Evolutionary conservation across 2,329 filamentous ascomycete genomes (phyloP).

Genomic region (Colletotrichum liriopes): DNA sequence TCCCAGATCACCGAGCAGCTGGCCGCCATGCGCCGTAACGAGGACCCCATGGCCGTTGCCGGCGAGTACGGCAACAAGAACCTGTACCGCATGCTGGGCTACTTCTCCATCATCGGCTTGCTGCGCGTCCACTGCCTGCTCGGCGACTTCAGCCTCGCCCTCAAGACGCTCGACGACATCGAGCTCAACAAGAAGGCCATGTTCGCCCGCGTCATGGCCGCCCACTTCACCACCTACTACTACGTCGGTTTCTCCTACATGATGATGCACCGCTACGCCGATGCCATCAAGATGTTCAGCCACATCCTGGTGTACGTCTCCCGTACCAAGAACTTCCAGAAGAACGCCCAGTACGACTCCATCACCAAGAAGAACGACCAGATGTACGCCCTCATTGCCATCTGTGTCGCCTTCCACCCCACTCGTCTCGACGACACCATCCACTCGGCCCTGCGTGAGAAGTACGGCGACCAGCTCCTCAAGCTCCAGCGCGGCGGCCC

Average conservation of each 20-base stretch:
- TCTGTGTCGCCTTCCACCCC: conserved; percentile 98
- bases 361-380: conserved; percentile 99
- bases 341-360: conserved; percentile 97
- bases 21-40: conserved; percentile 92
- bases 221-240: conserved; percentile 99
- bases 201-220: conserved; percentile 99
- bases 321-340: conserved; percentile 99
- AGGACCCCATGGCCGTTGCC: conserved; percentile 89
- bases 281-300: conserved; percentile 99
- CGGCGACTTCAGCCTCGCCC: conserved; percentile 96
- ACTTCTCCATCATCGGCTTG: conserved; percentile 99
- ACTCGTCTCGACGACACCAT: conserved; percentile 98
- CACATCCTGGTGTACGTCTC: conserved; percentile 99
- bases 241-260: conserved; percentile 99
- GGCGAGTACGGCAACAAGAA: conserved; percentile 96
- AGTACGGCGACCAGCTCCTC: conserved; percentile 98
- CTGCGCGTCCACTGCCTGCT: conserved; percentile 96
- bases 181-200: conserved; percentile 99
- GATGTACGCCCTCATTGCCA: conserved; percentile 99
- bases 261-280: conserved; percentile 99
- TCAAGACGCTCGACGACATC: conserved; percentile 99
- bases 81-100: conserved; percentile 97
- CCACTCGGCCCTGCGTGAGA: conserved; percentile 97
- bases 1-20: conserved; percentile 99
- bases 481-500: conserved; percentile 97